Base-by-base conservation (phyloP, 768 basidiomycete species). In the Psilocybe tampanensis region DNA sequence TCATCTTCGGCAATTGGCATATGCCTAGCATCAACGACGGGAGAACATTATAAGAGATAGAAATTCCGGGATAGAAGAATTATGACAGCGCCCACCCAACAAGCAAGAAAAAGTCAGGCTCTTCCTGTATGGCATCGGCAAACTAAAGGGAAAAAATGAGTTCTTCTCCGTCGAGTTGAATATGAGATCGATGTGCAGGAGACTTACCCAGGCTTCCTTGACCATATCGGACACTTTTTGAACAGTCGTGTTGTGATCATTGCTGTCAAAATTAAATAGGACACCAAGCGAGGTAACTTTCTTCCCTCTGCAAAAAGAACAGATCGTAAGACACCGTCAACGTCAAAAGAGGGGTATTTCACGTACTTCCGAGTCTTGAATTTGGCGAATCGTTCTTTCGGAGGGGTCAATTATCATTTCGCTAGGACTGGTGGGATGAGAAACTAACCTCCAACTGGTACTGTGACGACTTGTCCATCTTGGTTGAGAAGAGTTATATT, bases 31-130 rank as follows among this genome's bases (percentile, higher is more conserved):
- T 34, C n/a, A n/a, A n/a, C n/a, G n/a, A n/a, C n/a, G n/a, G n/a
- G n/a, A n/a, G n/a, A n/a, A n/a, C n/a, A 29, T 33, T 51, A 63
- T 34, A 23, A 23, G 1, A 26, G 11, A 33, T 21, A 15, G 1
- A 54, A 29, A 53, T 49, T 24, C 44, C 44, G 6, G 8, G 19
- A 19, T 11, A 21, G n/a, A 23, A 42, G 2, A 4, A 41, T 19
- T 29, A 29, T 13, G 0, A 22, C 11, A 13, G 7, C 11, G 63
- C 80, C 24, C 48, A 86, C 88, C 88, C 86, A 54, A 80, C 81
- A 52, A 92, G 80, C 54, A 92, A 66, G 75, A 95, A 96, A 57
- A 92, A 76, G 69, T 94, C 92, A 15, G 94, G 92, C 64, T 86
- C 85, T 9, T 92, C 89, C 41, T 77, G 70, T 58, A 95, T 94